These are phyloP conservation scores for Saccharomyces hybrid DNA, from an alignment of 1,139 yeast species.

Conservation along the genomic window DNA sequence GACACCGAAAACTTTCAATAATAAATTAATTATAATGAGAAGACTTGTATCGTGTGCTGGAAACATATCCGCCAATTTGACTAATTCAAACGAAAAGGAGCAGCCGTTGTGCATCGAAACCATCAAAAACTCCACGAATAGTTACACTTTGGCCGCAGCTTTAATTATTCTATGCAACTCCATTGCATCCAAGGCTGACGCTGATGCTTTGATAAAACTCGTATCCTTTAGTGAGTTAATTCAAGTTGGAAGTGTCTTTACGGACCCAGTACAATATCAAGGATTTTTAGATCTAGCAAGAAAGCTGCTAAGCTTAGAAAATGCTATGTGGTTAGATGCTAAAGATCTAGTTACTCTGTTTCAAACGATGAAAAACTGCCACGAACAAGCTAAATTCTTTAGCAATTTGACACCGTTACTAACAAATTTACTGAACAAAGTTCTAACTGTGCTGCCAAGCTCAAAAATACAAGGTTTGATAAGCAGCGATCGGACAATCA, in stretches of 20 bases:
- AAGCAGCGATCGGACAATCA: constrained; percentile 7
- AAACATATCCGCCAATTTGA: constrained; percentile 15
- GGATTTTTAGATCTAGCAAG: constrained; percentile 27
- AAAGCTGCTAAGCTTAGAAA: constrained; percentile 22
- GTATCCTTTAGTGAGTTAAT: constrained; percentile 14
- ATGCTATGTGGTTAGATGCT: constrained; percentile 15
- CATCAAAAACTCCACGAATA: constrained; percentile 11
- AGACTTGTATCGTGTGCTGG: constrained; percentile 16
- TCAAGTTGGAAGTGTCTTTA: constrained; percentile 10
- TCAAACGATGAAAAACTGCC: constrained; percentile 15
- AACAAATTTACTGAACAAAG: constrained; percentile 21
- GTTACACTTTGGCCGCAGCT: constrained; percentile 24
- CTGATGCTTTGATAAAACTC: constrained; percentile 9
- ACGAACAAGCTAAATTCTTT: constrained; percentile 24
- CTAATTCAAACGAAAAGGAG: constrained; percentile 13
- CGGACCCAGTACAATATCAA: constrained; percentile 30
- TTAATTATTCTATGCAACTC: constrained; percentile 25
- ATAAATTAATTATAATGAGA: constrained; percentile 22
- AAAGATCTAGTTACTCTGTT: constrained; percentile 12
- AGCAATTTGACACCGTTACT: constrained; percentile 19
- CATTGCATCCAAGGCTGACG: constrained; percentile 18
- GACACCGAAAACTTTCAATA: constrained; percentile 13
- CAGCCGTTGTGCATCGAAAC: constrained; percentile 4
- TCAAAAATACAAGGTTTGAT: constrained; percentile 14
- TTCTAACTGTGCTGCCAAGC: constrained; percentile 25